Base-by-base conservation (phyloP, 768 basidiomycete species). In the Mycena metata region DNA sequence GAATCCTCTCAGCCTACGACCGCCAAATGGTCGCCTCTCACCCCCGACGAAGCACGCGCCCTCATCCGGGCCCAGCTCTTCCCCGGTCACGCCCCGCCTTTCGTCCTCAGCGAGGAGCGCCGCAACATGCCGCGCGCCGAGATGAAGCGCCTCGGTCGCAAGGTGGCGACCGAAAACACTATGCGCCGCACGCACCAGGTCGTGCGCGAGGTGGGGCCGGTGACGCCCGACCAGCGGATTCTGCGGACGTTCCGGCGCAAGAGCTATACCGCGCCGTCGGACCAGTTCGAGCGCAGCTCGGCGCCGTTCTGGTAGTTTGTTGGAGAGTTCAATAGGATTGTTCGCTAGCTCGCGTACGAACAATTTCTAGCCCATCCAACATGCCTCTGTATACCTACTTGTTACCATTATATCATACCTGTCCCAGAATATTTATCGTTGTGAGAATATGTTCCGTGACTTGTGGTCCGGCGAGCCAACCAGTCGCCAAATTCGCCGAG, bases 71-170 rank as follows among this genome's bases (percentile, higher is more conserved):
- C 39, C 2, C 5, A 42, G 17, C 55, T 41, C 21, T 39, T 24
- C 55, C 55, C 55, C 15, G 39, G 23, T 3, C 55, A 10, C 23
- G n/a, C 36, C 6, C 55, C 36, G 12, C 55, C 55, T 23, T 17
- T 30, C 49, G 49, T 30, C 24, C 24, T 30, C 49, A 47, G 46
- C 46, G 46, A 47, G 16, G 46, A 47, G 46, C 49, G 49, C 24
- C 49, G 24, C 23, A 30, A 26, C 5, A 56, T 56, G 23, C 55
- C 39, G 23, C 55, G 23, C n/a, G 11, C 55, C 10, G 55, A 56
- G 24, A 19, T 56, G 5, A 42, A 56, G 21, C 55, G 55, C 33
- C 55, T 56, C 23, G 11, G 39, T 12, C 13, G 33, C 0, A 56
- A 56, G 17, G 26, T 56, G 5, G 55, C 23, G 39, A 12, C 16